Evolutionary conservation across 495 filamentous ascomycete species (phyloP).

Genomic region (Xylaria cubensis): DNA sequence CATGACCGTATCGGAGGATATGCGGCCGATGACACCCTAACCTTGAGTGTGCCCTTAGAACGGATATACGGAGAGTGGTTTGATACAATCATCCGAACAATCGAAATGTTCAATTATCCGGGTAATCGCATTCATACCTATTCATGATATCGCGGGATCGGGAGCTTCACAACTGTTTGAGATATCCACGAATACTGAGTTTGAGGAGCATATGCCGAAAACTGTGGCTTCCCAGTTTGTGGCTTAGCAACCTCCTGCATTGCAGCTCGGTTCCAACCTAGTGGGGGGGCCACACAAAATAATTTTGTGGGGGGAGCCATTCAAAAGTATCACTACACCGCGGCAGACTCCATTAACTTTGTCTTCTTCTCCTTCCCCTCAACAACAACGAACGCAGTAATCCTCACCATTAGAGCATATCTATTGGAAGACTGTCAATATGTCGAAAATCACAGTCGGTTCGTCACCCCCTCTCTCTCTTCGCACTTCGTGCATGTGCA

Average conservation of each 20-base stretch:
- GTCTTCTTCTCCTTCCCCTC: constrained; percentile 23
- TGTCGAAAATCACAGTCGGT: constrained; percentile 92
- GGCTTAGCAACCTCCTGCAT: constrained; percentile 12
- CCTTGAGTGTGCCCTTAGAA: not conserved
- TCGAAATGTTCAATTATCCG: not conserved
- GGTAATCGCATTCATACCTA: not conserved
- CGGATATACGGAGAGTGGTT: not conserved
- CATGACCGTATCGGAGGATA: not conserved
- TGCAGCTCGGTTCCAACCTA: not conserved
- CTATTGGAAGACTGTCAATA: constrained; percentile 75
- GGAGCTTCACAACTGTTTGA: not conserved
- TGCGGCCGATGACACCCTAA: not conserved
- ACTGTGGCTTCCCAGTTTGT: not conserved
- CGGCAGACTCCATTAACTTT: not conserved
- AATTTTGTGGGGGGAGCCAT: constrained; percentile 23
- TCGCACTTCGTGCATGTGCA: not conserved
- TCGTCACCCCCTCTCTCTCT: constrained; percentile 42
- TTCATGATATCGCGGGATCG: not conserved
- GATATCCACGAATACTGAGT: not conserved
- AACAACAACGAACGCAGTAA: constrained; percentile 53
- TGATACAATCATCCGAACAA: not conserved
- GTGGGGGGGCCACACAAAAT: constrained; percentile 27
- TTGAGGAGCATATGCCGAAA: not conserved
- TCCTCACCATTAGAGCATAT: constrained; percentile 74
- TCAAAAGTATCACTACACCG: constrained; percentile 4